Evolutionary conservation across 805 yeast genomes (phyloP).

Genomic region (Brettanomyces naardenensis): DNA sequence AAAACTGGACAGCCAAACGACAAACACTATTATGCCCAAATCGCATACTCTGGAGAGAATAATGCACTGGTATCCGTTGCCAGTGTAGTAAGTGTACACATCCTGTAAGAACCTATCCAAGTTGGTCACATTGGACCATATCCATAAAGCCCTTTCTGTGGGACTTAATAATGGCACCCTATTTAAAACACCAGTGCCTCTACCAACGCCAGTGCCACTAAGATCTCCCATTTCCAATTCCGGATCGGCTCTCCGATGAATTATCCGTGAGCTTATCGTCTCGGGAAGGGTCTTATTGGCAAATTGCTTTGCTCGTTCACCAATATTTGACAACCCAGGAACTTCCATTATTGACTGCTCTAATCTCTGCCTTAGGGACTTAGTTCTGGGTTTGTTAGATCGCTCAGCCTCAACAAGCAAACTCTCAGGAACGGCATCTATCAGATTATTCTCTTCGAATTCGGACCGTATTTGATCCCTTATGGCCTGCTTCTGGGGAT

Average conservation of each 20-base stretch:
- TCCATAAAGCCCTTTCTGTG: constrained; percentile 78
- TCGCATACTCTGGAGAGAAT: constrained; percentile 58
- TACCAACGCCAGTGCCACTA: neutral
- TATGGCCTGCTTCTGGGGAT: constrained; percentile 14
- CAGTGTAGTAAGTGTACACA: constrained; percentile 74
- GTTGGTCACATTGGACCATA: constrained; percentile 95
- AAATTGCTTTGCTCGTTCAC: constrained; percentile 20
- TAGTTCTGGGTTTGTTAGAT: constrained; percentile 3
- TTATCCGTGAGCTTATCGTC: neutral
- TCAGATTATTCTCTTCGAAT: constrained; percentile 17
- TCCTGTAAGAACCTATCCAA: constrained; percentile 81
- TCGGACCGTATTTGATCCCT: constrained; percentile 17
- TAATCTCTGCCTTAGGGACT: constrained; percentile 4
- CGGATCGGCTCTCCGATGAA: neutral
- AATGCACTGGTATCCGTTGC: constrained; percentile 81
- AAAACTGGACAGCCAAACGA: constrained; percentile 70
- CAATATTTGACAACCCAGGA: constrained; percentile 17
- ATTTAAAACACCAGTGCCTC: neutral
- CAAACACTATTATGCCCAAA: constrained; percentile 67
- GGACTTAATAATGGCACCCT: constrained; percentile 38
- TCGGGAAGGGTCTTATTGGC: constrained; percentile 8
- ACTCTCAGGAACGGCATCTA: constrained; percentile 22
- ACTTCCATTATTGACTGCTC: constrained; percentile 13
- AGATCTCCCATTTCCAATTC: neutral
- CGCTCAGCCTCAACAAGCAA: constrained; percentile 9